Percentiles rank a stretch among this genome's conserved stretches.
Evolutionary conservation across 805 yeast species (phyloP).

Genomic region (Saccharomyces kudriavzevii): DNA sequence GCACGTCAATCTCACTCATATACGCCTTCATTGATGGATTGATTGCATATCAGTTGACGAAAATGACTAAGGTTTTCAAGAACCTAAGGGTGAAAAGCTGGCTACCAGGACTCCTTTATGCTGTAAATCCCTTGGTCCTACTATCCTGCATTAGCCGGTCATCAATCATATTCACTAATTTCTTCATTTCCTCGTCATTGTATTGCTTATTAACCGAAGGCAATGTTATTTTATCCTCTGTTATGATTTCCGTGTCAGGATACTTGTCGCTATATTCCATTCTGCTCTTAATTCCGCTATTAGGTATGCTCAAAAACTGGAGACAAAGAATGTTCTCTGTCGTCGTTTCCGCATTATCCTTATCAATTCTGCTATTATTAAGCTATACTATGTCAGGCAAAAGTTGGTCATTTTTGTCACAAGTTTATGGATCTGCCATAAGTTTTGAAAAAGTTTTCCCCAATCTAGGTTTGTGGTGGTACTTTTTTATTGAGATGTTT

Average conservation of each 20-base stretch:
- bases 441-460: constrained; percentile 70
- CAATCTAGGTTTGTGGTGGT: constrained; percentile 97
- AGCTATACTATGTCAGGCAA: constrained; percentile 36
- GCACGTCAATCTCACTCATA: constrained; percentile 4
- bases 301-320: constrained; percentile 20
- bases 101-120: constrained; percentile 54
- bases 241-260: constrained; percentile 52
- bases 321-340: constrained; percentile 1
- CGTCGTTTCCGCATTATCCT: constrained; percentile 1
- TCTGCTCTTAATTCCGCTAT: constrained; percentile 52
- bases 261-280: constrained; percentile 58
- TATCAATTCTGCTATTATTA: constrained; percentile 22
- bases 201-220: constrained; percentile 38
- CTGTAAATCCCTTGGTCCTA: constrained; percentile 74
- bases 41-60: constrained; percentile 46
- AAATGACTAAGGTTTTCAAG: constrained; percentile 33
- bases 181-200: constrained; percentile 43
- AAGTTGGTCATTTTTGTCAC: constrained; percentile 38
- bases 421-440: constrained; percentile 51
- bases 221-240: constrained; percentile 35
- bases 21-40: constrained; percentile 55
- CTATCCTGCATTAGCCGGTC: constrained; percentile 63
- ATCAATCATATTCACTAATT: constrained; percentile 51
- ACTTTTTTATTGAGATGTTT: constrained; percentile 91
- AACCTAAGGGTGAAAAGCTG: constrained; percentile 19